Percentiles rank a stretch among this genome's conserved stretches.
Conservation (phyloP, 2,329 filamentous ascomycete species). For the Chaetomium globosum region DNA sequence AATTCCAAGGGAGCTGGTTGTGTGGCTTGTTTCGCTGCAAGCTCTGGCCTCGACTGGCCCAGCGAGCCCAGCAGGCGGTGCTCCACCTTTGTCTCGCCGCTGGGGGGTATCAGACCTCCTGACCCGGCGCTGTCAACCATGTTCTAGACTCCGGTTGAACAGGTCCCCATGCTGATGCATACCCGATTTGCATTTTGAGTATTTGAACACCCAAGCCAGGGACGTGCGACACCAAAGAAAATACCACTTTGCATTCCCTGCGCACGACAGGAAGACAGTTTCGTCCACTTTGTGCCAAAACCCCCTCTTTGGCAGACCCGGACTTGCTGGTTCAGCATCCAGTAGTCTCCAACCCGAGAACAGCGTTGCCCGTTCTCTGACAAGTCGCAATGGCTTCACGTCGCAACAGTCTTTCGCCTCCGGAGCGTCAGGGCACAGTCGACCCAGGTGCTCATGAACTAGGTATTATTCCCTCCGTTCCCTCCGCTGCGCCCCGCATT, state of each 20-base stretch:
- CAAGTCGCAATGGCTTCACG: constrained; percentile 40
- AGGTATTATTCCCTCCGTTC: constrained; percentile 45
- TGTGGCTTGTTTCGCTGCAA: constrained; percentile 21
- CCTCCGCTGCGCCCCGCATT: constrained; percentile 10
- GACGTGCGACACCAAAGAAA: background rate
- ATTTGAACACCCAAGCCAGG: background rate
- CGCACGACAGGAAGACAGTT: constrained; percentile 7
- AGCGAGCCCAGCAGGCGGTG: background rate
- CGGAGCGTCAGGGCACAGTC: constrained; percentile 47
- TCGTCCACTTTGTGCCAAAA: background rate
- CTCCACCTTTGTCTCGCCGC: constrained; percentile 13
- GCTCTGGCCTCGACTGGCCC: constrained; percentile 1
- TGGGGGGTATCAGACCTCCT: constrained; percentile 2
- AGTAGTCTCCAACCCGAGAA: background rate
- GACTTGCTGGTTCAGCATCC: constrained; percentile 1
- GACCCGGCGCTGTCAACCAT: constrained; percentile 1
- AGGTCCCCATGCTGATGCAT: constrained; percentile 3
- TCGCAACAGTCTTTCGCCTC: constrained; percentile 47
- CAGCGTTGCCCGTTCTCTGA: background rate
- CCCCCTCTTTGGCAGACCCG: constrained; percentile 16
- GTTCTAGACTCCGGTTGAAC: constrained; percentile 14
- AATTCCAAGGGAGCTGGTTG: constrained; percentile 20
- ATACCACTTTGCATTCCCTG: background rate
- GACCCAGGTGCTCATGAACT: constrained; percentile 65
- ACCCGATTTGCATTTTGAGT: constrained; percentile 7